A percentile compares a stretch with the other conserved stretches of the same genome.
These are phyloP conservation scores for Verticillium dahliae DNA, from an alignment of 2,329 filamentous ascomycete genomes.

Conservation along the genomic window DNA sequence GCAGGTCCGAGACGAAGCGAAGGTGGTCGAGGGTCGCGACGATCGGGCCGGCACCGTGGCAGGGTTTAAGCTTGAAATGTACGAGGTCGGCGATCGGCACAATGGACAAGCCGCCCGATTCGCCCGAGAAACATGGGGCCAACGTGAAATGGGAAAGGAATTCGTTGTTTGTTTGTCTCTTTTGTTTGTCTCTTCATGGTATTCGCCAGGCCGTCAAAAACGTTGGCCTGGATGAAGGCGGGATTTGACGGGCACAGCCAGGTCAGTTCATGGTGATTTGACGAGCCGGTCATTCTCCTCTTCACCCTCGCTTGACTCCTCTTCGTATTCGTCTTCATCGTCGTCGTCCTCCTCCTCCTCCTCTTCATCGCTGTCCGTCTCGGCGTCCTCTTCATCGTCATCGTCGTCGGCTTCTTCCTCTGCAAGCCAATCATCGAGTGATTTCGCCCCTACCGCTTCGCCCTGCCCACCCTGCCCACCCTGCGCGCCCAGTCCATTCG, in stretches of 20 bases:
- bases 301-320: constrained; percentile 39
- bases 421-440: constrained; percentile 87
- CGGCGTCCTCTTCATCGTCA: constrained; percentile 44
- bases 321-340: constrained; percentile 36
- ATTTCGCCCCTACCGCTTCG: constrained; percentile 53
- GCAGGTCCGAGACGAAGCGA: not conserved
- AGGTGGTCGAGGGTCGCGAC: not conserved
- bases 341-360: constrained; percentile 45
- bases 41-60: not conserved
- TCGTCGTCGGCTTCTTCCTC: constrained; percentile 59
- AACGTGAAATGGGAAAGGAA: not conserved
- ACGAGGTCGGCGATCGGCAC: not conserved
- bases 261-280: constrained; percentile 18
- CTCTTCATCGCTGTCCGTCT: constrained; percentile 31
- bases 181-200: not conserved
- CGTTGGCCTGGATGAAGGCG: too few relatives aligned
- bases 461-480: too few relatives aligned
- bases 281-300: constrained; percentile 32
- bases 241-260: too few relatives aligned
- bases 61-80: not conserved
- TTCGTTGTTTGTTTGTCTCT: not conserved
- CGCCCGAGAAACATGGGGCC: not conserved
- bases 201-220: too few relatives aligned
- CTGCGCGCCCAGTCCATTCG: constrained; percentile 34
- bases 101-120: not conserved